phyloP scores from a whole-genome alignment of 768 basidiomycete genomes.

The Glaciozyma martinii region DNA sequence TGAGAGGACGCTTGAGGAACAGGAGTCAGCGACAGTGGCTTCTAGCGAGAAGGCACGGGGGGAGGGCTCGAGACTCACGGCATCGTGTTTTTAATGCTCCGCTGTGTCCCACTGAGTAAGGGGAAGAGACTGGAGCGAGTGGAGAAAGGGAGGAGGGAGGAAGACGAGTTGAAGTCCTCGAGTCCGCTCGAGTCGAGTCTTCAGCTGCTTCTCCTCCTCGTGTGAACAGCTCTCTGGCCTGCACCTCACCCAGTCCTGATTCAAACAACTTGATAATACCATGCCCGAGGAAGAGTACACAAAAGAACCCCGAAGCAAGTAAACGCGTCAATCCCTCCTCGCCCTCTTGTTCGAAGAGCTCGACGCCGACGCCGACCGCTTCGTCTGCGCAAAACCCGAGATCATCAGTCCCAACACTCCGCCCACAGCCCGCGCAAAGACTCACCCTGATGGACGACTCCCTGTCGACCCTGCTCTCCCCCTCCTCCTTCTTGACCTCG shows the following conservation, averaged over 20 bases:
- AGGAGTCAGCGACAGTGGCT: too few species aligned
- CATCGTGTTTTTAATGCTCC: not conserved
- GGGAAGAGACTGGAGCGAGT: not conserved
- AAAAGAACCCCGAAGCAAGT: not conserved
- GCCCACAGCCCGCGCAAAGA: not conserved
- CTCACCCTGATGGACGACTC: slow-evolving; percentile 10
- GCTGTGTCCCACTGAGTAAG: not conserved
- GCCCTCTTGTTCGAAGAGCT: not conserved
- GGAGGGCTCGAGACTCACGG: not conserved
- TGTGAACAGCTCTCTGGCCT: too few species aligned
- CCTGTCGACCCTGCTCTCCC: slow-evolving; percentile 6
- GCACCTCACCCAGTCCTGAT: not conserved
- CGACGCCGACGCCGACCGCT: not conserved
- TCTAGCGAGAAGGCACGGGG: not conserved
- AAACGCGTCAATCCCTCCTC: not conserved
- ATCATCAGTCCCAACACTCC: not conserved
- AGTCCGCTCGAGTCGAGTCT: not conserved
- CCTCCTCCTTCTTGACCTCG: slow-evolving; percentile 8
- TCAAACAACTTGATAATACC: not conserved
- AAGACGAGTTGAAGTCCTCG: not conserved
- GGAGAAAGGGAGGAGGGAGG: not conserved
- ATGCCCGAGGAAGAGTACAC: not conserved
- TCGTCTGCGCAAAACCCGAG: not conserved
- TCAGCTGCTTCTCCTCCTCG: too few species aligned
- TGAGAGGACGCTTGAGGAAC: not conserved